Conservation (phyloP, 495 filamentous ascomycete species). For the Penicillium cosmopolitanum region DNA sequence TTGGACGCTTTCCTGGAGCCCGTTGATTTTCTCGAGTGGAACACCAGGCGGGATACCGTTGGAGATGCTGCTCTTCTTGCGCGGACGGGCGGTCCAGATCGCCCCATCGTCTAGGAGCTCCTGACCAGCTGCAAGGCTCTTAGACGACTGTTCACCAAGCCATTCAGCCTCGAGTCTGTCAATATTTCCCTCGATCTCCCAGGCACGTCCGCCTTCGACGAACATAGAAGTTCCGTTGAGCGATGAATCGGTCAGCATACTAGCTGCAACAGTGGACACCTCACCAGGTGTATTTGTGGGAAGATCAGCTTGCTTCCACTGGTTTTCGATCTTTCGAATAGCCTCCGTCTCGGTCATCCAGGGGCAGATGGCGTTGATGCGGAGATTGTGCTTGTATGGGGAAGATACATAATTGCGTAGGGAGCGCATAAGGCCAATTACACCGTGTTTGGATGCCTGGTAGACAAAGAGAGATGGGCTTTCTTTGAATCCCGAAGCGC, state of each 20-base stretch:
- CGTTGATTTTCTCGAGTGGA: conserved; percentile 23
- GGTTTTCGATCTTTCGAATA: conserved; percentile 42
- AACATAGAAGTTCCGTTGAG: conserved; percentile 52
- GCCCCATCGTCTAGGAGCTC: conserved; percentile 37
- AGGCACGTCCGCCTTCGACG: conserved; percentile 50
- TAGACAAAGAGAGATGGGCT: conserved; percentile 53
- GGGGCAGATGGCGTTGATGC: conserved; percentile 58
- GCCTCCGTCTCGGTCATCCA: conserved; percentile 55
- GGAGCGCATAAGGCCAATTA: conserved; percentile 53
- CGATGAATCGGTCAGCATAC: conserved; percentile 38
- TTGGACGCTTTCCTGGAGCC: conserved; percentile 13
- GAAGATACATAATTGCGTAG: conserved; percentile 44
- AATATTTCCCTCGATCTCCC: conserved; percentile 52
- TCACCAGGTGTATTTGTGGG: conserved; percentile 49
- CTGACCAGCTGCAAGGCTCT: conserved; percentile 42
- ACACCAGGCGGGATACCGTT: conserved; percentile 29
- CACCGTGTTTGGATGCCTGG: conserved; percentile 53
- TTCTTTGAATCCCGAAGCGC: conserved; percentile 50
- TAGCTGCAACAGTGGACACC: conserved; percentile 47
- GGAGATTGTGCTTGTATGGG: conserved; percentile 43
- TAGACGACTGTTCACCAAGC: conserved; percentile 47
- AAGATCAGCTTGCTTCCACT: conserved; percentile 48
- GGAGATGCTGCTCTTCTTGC: conserved; percentile 28
- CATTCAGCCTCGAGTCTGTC: conserved; percentile 45
- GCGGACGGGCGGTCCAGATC: conserved; percentile 26